Base-by-base conservation (phyloP, 83 land plant species). In the Larix sibirica region DNA sequence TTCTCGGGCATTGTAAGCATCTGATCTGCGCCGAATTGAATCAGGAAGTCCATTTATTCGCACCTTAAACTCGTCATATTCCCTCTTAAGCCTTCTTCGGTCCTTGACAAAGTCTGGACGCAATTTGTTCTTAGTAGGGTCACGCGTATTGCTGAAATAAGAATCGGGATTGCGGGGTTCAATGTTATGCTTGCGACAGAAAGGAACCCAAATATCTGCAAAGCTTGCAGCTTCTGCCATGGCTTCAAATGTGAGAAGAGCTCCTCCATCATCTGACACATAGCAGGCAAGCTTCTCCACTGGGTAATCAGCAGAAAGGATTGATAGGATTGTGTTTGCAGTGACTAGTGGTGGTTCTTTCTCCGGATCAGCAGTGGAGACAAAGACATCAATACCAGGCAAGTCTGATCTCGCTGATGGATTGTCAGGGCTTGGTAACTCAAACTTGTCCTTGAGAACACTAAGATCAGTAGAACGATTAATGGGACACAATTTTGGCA, bases 351-450 rank as follows among this genome's bases (percentile, higher is more conserved):
- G 93, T 7, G 95, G 95, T 81, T 93, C 95, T 76, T 93, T 91
- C 77, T 93, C 93, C 7, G 91, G 93, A 80, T 93, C 95, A 18
- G 93, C 93, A 50, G 91, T 93, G 74, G 93, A 93, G 23, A 93
- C 93, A 77, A 90, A 92, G 44, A 90, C 4, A 81, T 92, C 95
- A 13, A 92, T 60, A 5, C 95, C 97, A 2, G 97, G 97, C 6
- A 95, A 92, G 82, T 95, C 97, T 24, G 95, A 94, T 20, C 91
- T 86, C 17, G 91, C 96, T 2, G 85, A 71, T 26, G 96, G 95
- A 81, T 92, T 92, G 47, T 84, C 69, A 0, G 88, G 87, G 3
- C 86, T 80, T 3, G 90, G 91, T 71, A 77, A 38, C 12, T 92
- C 96, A 81, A 94, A 94, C 84, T 54, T 67, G n/a, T 81, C 83